A percentile compares a stretch with the other conserved stretches of the same genome.
phyloP scores from a whole-genome alignment of 768 basidiomycete species.

The Boletus edulis region DNA sequence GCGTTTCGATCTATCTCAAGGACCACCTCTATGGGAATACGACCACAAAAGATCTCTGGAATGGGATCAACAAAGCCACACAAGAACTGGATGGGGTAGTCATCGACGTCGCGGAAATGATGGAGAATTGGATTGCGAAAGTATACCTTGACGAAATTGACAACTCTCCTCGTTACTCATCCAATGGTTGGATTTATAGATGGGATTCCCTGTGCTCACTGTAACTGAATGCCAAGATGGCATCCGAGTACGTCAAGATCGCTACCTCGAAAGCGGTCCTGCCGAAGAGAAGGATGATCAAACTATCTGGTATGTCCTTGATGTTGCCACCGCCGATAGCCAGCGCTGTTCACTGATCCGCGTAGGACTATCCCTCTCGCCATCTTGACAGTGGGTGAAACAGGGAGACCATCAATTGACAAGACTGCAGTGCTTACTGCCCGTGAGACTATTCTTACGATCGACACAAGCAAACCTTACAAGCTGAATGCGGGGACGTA shows the following conservation, averaged over 20 bases:
- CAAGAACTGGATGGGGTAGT: slow-evolving; percentile 35
- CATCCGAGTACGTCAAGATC: slow-evolving; percentile 82
- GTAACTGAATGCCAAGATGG: slow-evolving; percentile 74
- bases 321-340: background rate
- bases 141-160: slow-evolving; percentile 29
- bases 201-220: slow-evolving; percentile 87
- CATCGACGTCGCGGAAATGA: slow-evolving; percentile 70
- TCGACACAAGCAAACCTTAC: slow-evolving; percentile 78
- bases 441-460: slow-evolving; percentile 61
- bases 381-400: slow-evolving; percentile 57
- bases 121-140: slow-evolving; percentile 92
- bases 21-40: slow-evolving; percentile 83
- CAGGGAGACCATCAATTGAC: slow-evolving; percentile 59
- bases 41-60: slow-evolving; percentile 83
- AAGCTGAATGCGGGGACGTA: slow-evolving; percentile 89
- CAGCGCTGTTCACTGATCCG: background rate
- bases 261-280: slow-evolving; percentile 86
- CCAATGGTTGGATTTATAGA: slow-evolving; percentile 28
- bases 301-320: slow-evolving; percentile 67
- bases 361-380: slow-evolving; percentile 78
- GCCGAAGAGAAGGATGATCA: slow-evolving; percentile 80
- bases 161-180: background rate
- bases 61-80: slow-evolving; percentile 75
- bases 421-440: slow-evolving; percentile 61
- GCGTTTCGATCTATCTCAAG: slow-evolving; percentile 91